Conservation (phyloP, 106 monocot genomes). For the Dendrobium chrysotoxum region DNA sequence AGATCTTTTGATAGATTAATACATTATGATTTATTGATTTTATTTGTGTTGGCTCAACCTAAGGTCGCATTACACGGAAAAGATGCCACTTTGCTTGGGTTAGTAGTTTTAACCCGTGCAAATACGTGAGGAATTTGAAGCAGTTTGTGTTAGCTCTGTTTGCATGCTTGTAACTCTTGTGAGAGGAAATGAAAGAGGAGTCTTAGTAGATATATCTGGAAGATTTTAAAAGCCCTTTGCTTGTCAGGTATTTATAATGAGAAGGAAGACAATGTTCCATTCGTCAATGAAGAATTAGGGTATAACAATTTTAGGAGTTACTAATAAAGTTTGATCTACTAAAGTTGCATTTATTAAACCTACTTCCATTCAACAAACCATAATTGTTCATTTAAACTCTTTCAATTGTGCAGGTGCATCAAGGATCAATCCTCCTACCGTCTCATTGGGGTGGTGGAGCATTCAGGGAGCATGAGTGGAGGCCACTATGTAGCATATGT, state of each 20-base stretch:
- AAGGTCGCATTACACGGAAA: too few species aligned
- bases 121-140: not conserved
- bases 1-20: too few species aligned
- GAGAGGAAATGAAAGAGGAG: not conserved
- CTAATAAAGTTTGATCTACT: not conserved
- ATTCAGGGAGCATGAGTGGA: conserved; percentile 53
- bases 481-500: conserved; percentile 80
- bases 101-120: not conserved
- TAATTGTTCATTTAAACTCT: conserved; percentile 5
- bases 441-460: conserved; percentile 70
- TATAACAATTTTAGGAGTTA: too few species aligned
- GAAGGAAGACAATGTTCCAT: too few species aligned
- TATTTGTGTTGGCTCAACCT: too few species aligned
- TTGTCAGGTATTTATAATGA: too few species aligned
- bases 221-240: too few species aligned
- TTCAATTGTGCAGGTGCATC: conserved; percentile 29
- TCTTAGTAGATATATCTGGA: too few species aligned
- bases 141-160: not conserved
- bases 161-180: not conserved
- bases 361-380: not conserved
- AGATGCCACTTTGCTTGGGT: not conserved
- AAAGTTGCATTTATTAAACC: not conserved
- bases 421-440: conserved; percentile 32
- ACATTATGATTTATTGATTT: too few species aligned
- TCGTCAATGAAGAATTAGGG: too few species aligned